Evolutionary conservation across 2,329 filamentous ascomycete genomes (phyloP), one percentile per base, ranked within the genome.

Genomic region (Xylariales sp.): DNA sequence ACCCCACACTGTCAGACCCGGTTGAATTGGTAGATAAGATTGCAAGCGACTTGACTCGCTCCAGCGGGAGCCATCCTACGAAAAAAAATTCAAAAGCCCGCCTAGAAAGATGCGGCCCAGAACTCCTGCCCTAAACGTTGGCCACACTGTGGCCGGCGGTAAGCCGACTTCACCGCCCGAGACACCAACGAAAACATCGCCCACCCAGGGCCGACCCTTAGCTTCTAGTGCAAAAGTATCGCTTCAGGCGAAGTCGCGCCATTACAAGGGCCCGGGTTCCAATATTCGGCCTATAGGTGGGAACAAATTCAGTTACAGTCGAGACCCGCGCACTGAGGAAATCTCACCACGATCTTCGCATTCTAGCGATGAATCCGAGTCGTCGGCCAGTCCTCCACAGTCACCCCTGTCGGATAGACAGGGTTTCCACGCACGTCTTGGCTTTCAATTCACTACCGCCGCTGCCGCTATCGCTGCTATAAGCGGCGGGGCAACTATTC

Each of bases 161-260:
- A 75, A 73, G 54, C 80, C 79, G 59, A 81, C 80, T 36, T 83
- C 81, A 62, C 81, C 81, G 53, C 80, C 81, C 64, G 78, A 80
- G 69, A 82, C 81, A 16, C 81, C 80, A 8, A 80, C 76, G 46
- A 75, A 77, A n/a, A 71, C 77, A 56, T 76, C 76, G 56, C 79
- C 78, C 60, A 72, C 62, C 41, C 71, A 74, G 52, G 69, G 67
- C 64, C 76, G 75, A 59, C 73, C 73, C 69, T 62, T 62, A 59
- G 62, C 68, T 28, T 61, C 72, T n/a, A 64, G 72, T 63, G 73
- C 70, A 41, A 72, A 69, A 59, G 23, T 57, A 36, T 67, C 69
- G 32, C 67, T 63, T 57, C 67, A 72, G 45, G 58, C 72, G 16
- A 74, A 73, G 48, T 52, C 73, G n/a, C 68, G 75, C 59, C 70